Conservation (phyloP, 2,329 filamentous ascomycete species). For the Claviceps sp. region DNA sequence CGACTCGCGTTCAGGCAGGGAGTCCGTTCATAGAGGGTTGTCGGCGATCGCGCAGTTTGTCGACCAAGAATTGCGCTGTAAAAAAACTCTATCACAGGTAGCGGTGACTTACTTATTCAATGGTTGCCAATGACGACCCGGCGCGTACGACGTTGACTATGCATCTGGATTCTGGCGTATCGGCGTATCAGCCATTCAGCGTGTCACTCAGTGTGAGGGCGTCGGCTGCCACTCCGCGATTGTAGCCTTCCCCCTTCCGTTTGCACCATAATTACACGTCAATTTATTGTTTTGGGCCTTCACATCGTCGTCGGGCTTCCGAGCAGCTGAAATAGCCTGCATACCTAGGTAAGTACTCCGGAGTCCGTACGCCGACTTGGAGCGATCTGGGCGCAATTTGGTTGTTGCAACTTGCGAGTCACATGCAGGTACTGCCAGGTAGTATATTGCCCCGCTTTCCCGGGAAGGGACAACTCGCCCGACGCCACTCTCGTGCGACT, state of each 20-base stretch:
- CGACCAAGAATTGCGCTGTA: too few species aligned
- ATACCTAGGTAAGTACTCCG: neutral
- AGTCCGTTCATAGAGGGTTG: too few species aligned
- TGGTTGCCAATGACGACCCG: neutral
- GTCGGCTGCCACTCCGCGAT: neutral
- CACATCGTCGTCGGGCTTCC: neutral
- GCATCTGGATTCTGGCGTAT: neutral
- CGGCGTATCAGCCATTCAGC: neutral
- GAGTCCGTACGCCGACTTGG: neutral
- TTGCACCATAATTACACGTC: neutral
- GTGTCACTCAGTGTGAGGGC: neutral
- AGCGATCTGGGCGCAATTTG: neutral
- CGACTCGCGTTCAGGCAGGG: too few species aligned
- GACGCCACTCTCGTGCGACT: constrained; percentile 2
- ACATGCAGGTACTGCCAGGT: too few species aligned
- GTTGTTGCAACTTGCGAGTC: too few species aligned
- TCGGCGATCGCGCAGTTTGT: neutral
- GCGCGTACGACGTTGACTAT: too few species aligned
- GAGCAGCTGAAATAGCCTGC: neutral
- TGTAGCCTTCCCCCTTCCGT: neutral
- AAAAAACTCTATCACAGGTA: too few species aligned
- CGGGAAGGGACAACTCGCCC: neutral
- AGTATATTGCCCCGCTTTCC: constrained; percentile 3
- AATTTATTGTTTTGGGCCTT: neutral
- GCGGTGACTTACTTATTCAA: neutral